Evolutionary conservation across 139 green algal genomes (phyloP), one percentile per base, ranked within the genome.

Genomic region (Bryopsis sp.): DNA sequence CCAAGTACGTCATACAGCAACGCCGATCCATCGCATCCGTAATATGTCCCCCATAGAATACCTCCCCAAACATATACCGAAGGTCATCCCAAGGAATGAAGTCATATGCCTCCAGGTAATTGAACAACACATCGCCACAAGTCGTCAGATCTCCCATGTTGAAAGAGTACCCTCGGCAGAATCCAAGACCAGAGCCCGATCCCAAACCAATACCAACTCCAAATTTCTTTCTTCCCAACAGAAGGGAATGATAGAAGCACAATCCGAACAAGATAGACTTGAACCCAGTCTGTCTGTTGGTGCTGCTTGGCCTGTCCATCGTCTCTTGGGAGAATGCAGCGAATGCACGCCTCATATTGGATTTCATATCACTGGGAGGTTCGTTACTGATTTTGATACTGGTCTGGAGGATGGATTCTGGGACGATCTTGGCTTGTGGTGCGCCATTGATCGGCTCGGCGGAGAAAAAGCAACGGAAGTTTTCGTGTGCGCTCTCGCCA

Each of bases 191-290:
- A 5, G 77, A 86, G 70, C 89, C 89, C 2, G 75, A 80, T 48
- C 88, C 88, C 47, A 64, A 29, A 47, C 88, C 88, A 67, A 95
- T 91, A 39, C 88, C 88, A 19, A 86, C 80, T 43, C 88, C 88
- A 75, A 95, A 92, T 80, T 95, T 95, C 81, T 95, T 95, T 59
- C 88, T 83, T 11, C 88, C 88, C 34, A 95, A 78, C 50, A 95
- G 83, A 68, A 95, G 74, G n/a, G 83, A 90, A 75, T 95, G 88
- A 78, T 92, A 95, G 81, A 95, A 95, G 85, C 88, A 95, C 36
- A 95, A 76, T 33, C 84, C 86, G 65, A 92, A 95, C 33, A 91
- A 77, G 60, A 92, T 89, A 38, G 82, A 83, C 43, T 80, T 82
- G 81, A 88, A 91, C 4, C 79, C 84, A 8, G 78, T 79, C 60